Base-by-base conservation (phyloP, 2,329 filamentous ascomycete genomes). In the Calonectria honghensis region DNA sequence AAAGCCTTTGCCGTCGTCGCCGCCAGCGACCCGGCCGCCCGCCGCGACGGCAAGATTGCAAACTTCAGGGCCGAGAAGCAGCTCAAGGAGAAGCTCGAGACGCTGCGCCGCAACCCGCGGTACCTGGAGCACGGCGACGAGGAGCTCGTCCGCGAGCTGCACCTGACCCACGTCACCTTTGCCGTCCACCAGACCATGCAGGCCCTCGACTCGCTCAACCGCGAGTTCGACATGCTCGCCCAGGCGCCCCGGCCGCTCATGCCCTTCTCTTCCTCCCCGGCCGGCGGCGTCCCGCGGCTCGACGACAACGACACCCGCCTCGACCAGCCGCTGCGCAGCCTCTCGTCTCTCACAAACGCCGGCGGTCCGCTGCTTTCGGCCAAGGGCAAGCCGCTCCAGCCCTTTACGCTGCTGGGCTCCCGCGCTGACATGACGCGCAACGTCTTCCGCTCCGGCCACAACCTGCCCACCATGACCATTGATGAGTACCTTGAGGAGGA, bases 401-500 rank as follows among this genome's bases (percentile, higher is more conserved):
- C 96, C 0, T 98, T 99, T 82, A 98, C 96, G 1, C 89, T 99
- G 29, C 89, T 97, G 6, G 93, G 94, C 73, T 93, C 90, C 78
- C 91, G 97, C 48, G 92, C 95, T 75, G 93, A 95, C 75, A 85
- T 98, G 73, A 91, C 93, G 74, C 89, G 93, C 73, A 94, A 94
- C 3, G 96, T 99, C 0, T 99, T 99, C 85, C 91, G 95, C 70
- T 92, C 95, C 0, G 95, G 97, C 10, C 97, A 99, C 84, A 98
- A 95, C 85, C 87, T 99, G 73, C 97, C 97, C 0, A 98, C 97
- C 4, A 98, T 99, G 97, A 95, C 92, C 1, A 98, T 99, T 75
- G 97, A 99, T 80, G 97, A 99, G 86, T 99, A 98, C 82, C 88
- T 99, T 20, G 97, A 97, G 68, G 96, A 98, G 85, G 97, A 98